A percentile compares a stretch with the other conserved stretches of the same genome.
phyloP scores from a whole-genome alignment of 1,284 basidiomycete genomes.

The Gymnopus androsaceus region DNA sequence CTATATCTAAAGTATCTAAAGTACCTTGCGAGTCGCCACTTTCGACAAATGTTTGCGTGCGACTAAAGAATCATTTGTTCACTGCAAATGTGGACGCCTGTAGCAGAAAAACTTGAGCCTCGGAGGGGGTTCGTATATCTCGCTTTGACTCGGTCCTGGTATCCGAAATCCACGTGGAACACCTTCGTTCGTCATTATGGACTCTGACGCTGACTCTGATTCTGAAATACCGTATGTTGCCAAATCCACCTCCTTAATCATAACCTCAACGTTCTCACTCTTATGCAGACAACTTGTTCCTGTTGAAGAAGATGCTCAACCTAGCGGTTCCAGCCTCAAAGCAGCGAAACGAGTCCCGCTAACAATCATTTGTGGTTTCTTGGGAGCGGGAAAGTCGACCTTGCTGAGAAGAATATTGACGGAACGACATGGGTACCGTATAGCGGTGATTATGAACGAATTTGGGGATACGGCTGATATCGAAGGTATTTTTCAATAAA shows the following conservation, averaged over 20 bases:
- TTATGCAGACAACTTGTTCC: neutral
- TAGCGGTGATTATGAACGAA: slow-evolving; percentile 97
- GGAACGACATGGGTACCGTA: slow-evolving; percentile 88
- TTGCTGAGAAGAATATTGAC: slow-evolving; percentile 88
- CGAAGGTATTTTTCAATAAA: slow-evolving; percentile 49
- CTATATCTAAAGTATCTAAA: too few relatives aligned
- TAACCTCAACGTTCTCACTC: neutral
- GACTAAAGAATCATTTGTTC: too few relatives aligned
- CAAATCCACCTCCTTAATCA: too few relatives aligned
- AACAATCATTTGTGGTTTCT: slow-evolving; percentile 89
- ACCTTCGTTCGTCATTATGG: slow-evolving; percentile 2
- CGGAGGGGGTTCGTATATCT: too few relatives aligned
- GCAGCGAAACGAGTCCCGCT: slow-evolving; percentile 64
- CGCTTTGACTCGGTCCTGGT: too few relatives aligned
- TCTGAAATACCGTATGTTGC: neutral
- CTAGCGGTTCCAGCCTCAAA: slow-evolving; percentile 20
- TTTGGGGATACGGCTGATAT: slow-evolving; percentile 83
- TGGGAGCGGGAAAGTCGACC: slow-evolving; percentile 91
- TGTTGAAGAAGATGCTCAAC: slow-evolving; percentile 50
- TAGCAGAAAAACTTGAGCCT: too few relatives aligned
- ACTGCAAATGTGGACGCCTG: too few relatives aligned
- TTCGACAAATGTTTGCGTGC: too few relatives aligned
- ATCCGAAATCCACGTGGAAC: neutral
- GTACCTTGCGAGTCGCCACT: too few relatives aligned
- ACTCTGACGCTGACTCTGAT: slow-evolving; percentile 13